These are phyloP conservation scores for Entoloma clypeatum DNA, from an alignment of 1,284 basidiomycete genomes.

Conservation along the genomic window DNA sequence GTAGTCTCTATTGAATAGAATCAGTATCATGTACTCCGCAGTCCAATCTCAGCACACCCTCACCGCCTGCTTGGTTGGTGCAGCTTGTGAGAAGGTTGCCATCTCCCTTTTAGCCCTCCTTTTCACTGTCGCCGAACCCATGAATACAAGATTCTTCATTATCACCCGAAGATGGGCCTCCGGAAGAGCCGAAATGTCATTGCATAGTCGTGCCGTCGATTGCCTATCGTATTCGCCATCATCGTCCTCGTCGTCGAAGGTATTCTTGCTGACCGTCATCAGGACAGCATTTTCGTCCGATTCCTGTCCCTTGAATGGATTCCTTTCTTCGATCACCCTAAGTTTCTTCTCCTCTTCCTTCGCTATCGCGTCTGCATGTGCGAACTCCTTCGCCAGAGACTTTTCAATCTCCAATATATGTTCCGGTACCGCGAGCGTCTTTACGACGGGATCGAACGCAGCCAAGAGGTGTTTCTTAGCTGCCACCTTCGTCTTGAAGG, in stretches of 20 bases:
- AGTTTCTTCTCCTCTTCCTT: slow-evolving; percentile 4
- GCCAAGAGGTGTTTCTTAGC: slow-evolving; percentile 24
- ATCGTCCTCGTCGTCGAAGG: neutral
- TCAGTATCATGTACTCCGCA: neutral
- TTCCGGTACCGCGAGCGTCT: slow-evolving; percentile 9
- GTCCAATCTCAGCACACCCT: neutral
- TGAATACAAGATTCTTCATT: slow-evolving; percentile 7
- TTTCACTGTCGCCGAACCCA: slow-evolving; percentile 3
- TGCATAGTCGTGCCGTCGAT: slow-evolving; percentile 1
- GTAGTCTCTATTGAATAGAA: slow-evolving; percentile 8
- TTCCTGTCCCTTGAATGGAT: neutral
- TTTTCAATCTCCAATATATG: slow-evolving; percentile 11
- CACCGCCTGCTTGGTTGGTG: neutral
- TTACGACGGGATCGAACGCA: slow-evolving; percentile 14
- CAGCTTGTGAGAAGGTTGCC: neutral
- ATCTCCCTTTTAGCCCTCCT: slow-evolving; percentile 1
- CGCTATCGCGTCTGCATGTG: slow-evolving; percentile 6
- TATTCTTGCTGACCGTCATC: slow-evolving; percentile 1
- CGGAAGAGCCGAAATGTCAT: slow-evolving; percentile 1
- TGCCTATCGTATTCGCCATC: neutral
- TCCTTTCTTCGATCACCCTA: neutral
- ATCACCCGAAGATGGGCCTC: slow-evolving; percentile 6
- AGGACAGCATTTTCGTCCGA: slow-evolving; percentile 6
- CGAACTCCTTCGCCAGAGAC: slow-evolving; percentile 13
- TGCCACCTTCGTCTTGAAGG: slow-evolving; percentile 22